Evolutionary conservation across 2,329 filamentous ascomycete genomes (phyloP).

Genomic region (Ophiobolus disseminans): DNA sequence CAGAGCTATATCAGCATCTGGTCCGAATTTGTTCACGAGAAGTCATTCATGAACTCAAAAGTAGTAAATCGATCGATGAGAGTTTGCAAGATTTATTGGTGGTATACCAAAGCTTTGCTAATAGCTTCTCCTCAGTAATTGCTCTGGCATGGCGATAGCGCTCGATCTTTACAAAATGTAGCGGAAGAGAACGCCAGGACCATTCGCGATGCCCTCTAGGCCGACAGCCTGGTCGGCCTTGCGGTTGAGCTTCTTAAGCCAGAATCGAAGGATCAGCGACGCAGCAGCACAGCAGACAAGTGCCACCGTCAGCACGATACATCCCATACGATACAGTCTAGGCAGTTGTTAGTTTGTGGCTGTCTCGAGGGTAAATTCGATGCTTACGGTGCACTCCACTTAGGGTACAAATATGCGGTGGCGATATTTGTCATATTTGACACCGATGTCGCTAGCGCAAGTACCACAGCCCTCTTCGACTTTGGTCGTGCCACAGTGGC

Average conservation of each 20-base stretch:
- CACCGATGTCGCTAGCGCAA: constrained; percentile 43
- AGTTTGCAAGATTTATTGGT: too few species aligned
- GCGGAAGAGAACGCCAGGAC: constrained; percentile 18
- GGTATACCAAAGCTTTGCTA: too few species aligned
- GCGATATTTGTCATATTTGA: constrained; percentile 47
- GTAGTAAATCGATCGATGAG: too few species aligned
- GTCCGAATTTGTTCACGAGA: too few species aligned
- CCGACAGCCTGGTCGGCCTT: constrained; percentile 18
- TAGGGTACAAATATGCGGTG: constrained; percentile 32
- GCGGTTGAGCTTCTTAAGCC: constrained; percentile 23
- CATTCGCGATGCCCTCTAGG: constrained; percentile 22
- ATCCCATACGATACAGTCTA: constrained; percentile 30
- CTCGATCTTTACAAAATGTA: constrained; percentile 12
- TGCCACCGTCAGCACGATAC: constrained; percentile 27
- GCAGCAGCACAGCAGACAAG: constrained; percentile 19
- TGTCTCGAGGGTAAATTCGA: background rate
- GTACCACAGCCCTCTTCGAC: constrained; percentile 40
- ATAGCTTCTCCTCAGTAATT: too few species aligned
- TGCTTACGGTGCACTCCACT: constrained; percentile 24
- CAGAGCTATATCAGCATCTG: too few species aligned
- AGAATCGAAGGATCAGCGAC: constrained; percentile 22
- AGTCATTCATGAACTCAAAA: too few species aligned
- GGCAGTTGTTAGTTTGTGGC: background rate
- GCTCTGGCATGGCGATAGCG: too few species aligned
- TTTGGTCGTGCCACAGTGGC: constrained; percentile 43